Evolutionary conservation across 2,329 filamentous ascomycete genomes (phyloP).

Genomic region (Xylaria digitata): DNA sequence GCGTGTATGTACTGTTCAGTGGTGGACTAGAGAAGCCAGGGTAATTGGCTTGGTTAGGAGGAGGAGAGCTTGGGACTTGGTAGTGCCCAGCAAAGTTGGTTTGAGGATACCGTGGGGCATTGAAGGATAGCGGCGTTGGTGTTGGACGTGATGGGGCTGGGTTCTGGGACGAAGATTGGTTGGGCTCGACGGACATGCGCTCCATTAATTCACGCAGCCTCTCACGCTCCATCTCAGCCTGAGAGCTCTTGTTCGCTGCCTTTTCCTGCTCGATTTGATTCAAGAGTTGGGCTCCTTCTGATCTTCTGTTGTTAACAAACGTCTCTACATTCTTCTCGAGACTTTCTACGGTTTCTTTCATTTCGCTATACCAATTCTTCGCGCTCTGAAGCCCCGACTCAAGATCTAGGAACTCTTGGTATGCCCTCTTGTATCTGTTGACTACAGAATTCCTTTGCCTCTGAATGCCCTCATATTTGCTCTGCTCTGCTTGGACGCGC

Average conservation of each 20-base stretch:
- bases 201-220: constrained; percentile 92
- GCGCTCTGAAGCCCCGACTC: constrained; percentile 87
- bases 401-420: constrained; percentile 92
- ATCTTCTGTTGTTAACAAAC: constrained; percentile 93
- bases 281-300: constrained; percentile 90
- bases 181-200: constrained; percentile 86
- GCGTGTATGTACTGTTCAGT: constrained; percentile 48
- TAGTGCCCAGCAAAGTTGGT: constrained; percentile 68
- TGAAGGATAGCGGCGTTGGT: constrained; percentile 62
- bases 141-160: constrained; percentile 54
- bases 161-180: constrained; percentile 54
- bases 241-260: constrained; percentile 66
- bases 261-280: constrained; percentile 87
- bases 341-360: constrained; percentile 93
- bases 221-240: constrained; percentile 86
- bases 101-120: constrained; percentile 63
- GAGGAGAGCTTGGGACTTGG: constrained; percentile 67
- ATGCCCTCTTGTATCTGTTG: constrained; percentile 88
- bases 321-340: constrained; percentile 95
- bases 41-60: constrained; percentile 61
- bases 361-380: constrained; percentile 93
- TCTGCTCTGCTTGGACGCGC: constrained; percentile 91
- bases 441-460: constrained; percentile 84
- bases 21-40: constrained; percentile 58
- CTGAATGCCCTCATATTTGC: constrained; percentile 90